Percentiles rank a stretch among this genome's conserved stretches.
These are phyloP conservation scores for Steccherinum ochraceum DNA, from an alignment of 768 basidiomycete genomes.

Conservation along the genomic window DNA sequence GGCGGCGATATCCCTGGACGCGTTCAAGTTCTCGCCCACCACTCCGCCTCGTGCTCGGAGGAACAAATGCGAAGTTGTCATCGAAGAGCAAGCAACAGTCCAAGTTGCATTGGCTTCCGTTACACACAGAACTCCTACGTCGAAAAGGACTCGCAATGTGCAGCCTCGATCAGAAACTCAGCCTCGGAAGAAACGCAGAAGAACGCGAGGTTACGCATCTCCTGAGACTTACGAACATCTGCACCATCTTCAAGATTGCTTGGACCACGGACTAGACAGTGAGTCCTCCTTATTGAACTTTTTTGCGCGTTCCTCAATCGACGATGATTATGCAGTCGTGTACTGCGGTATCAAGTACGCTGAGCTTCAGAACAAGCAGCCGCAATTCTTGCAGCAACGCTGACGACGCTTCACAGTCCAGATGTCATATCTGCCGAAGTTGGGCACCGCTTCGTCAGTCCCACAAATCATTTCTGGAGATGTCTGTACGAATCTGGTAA, in stretches of 20 bases:
- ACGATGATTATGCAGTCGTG: constrained; percentile 47
- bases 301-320: not conserved
- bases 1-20: too few relatives aligned
- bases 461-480: constrained; percentile 79
- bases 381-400: not conserved
- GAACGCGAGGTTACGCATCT: constrained; percentile 38
- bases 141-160: too few relatives aligned
- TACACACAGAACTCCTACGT: too few relatives aligned
- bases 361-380: not conserved
- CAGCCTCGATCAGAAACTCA: too few relatives aligned
- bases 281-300: constrained; percentile 8
- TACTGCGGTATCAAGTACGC: constrained; percentile 84
- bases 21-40: too few relatives aligned
- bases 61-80: too few relatives aligned
- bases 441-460: constrained; percentile 77
- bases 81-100: too few relatives aligned
- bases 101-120: too few relatives aligned
- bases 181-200: constrained; percentile 14
- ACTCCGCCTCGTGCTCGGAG: too few relatives aligned
- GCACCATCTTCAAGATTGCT: constrained; percentile 42
- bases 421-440: constrained; percentile 59
- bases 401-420: constrained; percentile 35
- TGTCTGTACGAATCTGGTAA: constrained; percentile 64
- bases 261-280: constrained; percentile 55
- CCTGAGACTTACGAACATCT: constrained; percentile 52